These are phyloP conservation scores for Trichoderma arundinaceum DNA, from an alignment of 2,329 filamentous ascomycete species.

Conservation along the genomic window DNA sequence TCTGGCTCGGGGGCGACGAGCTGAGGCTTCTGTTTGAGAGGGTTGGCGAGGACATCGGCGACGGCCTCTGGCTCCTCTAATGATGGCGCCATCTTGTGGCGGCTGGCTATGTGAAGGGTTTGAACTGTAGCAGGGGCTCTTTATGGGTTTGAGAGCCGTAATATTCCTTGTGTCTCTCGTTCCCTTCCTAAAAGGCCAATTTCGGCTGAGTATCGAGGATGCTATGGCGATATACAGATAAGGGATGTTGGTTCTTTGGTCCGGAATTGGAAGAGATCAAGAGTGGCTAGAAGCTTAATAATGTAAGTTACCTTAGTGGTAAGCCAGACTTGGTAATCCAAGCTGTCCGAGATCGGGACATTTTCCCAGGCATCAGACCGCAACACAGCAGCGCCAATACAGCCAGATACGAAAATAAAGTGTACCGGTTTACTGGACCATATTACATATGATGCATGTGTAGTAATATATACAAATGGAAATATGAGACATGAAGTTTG, in stretches of 20 bases:
- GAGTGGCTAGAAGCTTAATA: slow-evolving; percentile 35
- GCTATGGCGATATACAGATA: background rate
- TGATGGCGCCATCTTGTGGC: slow-evolving; percentile 73
- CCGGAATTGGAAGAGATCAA: slow-evolving; percentile 6
- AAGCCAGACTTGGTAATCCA: slow-evolving; percentile 12
- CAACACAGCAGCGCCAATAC: no score
- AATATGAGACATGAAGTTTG: background rate
- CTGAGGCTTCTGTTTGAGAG: slow-evolving; percentile 77
- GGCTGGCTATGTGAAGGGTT: background rate
- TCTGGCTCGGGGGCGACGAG: slow-evolving; percentile 95
- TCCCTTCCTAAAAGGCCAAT: background rate
- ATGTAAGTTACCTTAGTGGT: slow-evolving; percentile 19
- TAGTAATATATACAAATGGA: background rate
- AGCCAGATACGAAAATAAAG: background rate
- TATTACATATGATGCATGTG: background rate
- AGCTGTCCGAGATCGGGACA: slow-evolving; percentile 23
- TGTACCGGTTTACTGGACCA: background rate
- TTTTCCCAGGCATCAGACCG: background rate
- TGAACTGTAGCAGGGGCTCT: background rate
- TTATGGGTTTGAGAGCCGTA: background rate
- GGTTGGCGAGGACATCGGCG: slow-evolving; percentile 74
- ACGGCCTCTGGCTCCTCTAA: slow-evolving; percentile 72
- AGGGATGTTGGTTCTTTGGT: background rate
- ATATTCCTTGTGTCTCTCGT: background rate
- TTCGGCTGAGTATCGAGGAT: background rate